Evolutionary conservation across 306 rosid species (phyloP), one percentile per base, ranked within the genome.

Genomic region (Albizia julibrissin): DNA sequence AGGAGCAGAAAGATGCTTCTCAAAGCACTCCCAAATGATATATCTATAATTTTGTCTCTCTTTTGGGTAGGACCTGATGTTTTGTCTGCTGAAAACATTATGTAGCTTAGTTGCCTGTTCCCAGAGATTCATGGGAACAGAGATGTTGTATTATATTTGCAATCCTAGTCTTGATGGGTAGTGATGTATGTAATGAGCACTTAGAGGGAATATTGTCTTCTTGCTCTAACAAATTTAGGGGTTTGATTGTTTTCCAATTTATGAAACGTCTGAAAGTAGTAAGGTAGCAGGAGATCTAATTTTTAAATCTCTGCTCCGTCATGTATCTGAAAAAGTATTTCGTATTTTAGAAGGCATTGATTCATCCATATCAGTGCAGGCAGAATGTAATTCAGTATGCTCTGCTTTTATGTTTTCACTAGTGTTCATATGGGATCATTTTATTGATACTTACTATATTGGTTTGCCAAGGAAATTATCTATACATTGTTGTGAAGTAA

Each of bases 1-100:
- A 87, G 64, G 92, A 91, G 11, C 79, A 74, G 8, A 83, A 74
- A 74, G 87, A 87, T 75, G 80, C 76, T 66, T 65, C 91, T 54
- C 89, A 90, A 87, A 82, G 83, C 46, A 22, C 54, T n/a, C 14
- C 58, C 10, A 42, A 71, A 44, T 71, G 58, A 71, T 40, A 44
- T 40, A 22, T 22, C 52, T 22, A 37, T 50, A 37, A 9, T 69
- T 69, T 10, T 19, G 26, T 67, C 44, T 67, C 43, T 67, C 16
- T 44, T 71, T 18, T 47, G 16, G 16, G 31, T 7, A 19, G 19
- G 58, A 24, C 4, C 43, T 47, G 70, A 24, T 71, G 44, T 11
- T 58, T n/a, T 82, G 39, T 81, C 21, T 33, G 39, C 62, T 77
- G 44, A 50, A 22, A 67, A 80, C 50, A 61, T 75, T 69, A 24